Evolutionary conservation across 2,329 filamentous ascomycete genomes (phyloP).

Genomic region (Claviceps maximensis): DNA sequence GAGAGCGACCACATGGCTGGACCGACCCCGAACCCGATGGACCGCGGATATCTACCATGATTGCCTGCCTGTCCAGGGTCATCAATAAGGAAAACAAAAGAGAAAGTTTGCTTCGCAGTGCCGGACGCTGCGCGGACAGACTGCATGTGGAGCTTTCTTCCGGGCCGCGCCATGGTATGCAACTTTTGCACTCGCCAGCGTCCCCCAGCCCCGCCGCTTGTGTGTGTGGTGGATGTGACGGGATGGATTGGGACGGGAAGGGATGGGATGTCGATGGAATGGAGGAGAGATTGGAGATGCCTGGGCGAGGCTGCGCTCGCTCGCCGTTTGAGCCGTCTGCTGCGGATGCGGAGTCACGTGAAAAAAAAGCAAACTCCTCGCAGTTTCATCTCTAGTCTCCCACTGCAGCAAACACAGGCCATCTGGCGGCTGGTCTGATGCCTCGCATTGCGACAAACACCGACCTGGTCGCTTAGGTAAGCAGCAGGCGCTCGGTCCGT

Average conservation of each 20-base stretch:
- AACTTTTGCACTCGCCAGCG: neutral
- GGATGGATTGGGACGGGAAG: neutral
- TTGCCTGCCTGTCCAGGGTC: no score
- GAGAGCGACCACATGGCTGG: slow-evolving; percentile 1
- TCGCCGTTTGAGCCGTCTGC: no score
- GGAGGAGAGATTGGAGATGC: neutral
- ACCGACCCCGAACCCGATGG: neutral
- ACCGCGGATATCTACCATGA: neutral
- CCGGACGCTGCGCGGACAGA: neutral
- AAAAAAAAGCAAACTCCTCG: no score
- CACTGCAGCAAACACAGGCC: no score
- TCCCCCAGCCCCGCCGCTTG: neutral
- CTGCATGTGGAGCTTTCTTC: neutral
- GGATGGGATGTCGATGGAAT: neutral
- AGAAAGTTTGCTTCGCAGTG: neutral
- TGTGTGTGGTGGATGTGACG: neutral
- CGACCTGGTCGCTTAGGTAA: no score
- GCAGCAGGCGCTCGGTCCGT: no score
- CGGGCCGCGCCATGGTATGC: slow-evolving; percentile 5
- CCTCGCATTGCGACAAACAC: no score
- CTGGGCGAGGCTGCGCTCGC: neutral
- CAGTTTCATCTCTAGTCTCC: no score
- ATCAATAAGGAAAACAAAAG: no score
- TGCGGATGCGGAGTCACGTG: no score
- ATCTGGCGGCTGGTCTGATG: no score